Conservation (phyloP, 371 early-diverging fungal species). For the Circinella umbellata region DNA sequence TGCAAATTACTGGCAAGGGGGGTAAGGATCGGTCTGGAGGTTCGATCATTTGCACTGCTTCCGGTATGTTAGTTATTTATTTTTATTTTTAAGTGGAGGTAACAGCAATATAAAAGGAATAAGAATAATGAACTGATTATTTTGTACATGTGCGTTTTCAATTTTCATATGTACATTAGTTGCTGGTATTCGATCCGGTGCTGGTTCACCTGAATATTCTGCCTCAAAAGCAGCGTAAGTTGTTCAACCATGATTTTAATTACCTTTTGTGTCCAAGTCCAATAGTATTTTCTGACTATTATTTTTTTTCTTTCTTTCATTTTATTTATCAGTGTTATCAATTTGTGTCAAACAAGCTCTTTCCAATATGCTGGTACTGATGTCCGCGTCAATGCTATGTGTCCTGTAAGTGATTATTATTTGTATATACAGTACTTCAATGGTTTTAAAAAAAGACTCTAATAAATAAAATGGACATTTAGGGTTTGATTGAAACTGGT, state of each 20-base stretch:
- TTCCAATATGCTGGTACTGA: slow-evolving; percentile 54
- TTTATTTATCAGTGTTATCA: slow-evolving; percentile 45
- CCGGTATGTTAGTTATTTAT: slow-evolving; percentile 27
- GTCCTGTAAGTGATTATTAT: slow-evolving; percentile 44
- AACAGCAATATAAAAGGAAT: neutral
- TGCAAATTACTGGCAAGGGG: slow-evolving; percentile 45
- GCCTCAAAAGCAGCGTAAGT: slow-evolving; percentile 56
- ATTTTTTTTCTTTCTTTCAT: neutral
- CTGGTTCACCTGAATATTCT: slow-evolving; percentile 49
- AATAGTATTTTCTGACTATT: neutral
- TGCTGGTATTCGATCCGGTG: slow-evolving; percentile 53
- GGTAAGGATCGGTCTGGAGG: slow-evolving; percentile 46
- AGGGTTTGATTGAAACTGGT: slow-evolving; percentile 63
- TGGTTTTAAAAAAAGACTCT: neutral
- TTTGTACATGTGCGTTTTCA: neutral
- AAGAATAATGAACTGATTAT: neutral
- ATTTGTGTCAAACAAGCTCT: slow-evolving; percentile 52
- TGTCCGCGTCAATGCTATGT: slow-evolving; percentile 63
- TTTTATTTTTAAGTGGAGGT: no score
- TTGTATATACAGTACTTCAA: neutral
- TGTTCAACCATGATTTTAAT: neutral
- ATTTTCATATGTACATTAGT: slow-evolving; percentile 21
- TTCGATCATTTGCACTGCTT: slow-evolving; percentile 52
- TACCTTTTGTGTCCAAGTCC: neutral
- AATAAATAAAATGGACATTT: neutral